These are phyloP conservation scores for Sphaerobolus stellatus DNA, from an alignment of 1,284 basidiomycete species.

Conservation along the genomic window DNA sequence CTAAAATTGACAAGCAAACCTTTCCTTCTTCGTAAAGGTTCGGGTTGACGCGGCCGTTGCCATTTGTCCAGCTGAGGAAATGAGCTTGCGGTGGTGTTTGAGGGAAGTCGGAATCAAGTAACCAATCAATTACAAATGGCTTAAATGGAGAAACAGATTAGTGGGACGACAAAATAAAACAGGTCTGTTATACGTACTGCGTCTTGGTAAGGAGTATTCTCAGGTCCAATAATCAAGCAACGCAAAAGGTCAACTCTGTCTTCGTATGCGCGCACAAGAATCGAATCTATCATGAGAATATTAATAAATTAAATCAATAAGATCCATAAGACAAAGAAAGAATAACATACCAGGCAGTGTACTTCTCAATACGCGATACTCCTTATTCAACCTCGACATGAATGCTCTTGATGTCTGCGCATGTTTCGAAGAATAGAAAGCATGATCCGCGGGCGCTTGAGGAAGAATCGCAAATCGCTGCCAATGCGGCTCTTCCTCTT, in stretches of 20 bases:
- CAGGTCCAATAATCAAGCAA: conserved; percentile 87
- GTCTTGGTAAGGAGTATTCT: conserved; percentile 91
- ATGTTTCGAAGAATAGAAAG: conserved; percentile 63
- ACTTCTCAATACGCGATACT: conserved; percentile 77
- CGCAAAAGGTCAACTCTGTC: conserved; percentile 85
- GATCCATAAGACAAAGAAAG: conserved; percentile 1
- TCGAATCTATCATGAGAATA: conserved; percentile 33
- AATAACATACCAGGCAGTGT: conserved; percentile 73
- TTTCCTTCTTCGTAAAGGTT: conserved; percentile 96
- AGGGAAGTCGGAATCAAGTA: conserved; percentile 86
- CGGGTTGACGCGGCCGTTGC: conserved; percentile 83
- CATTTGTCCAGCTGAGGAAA: conserved; percentile 93
- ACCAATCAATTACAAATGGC: conserved; percentile 94
- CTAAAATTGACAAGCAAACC: conserved; percentile 88
- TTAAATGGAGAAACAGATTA: background rate
- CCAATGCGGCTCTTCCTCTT: conserved; percentile 49
- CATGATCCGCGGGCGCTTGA: conserved; percentile 76
- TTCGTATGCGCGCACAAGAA: conserved; percentile 51
- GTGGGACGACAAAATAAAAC: background rate
- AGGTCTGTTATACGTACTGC: conserved; percentile 36
- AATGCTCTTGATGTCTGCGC: conserved; percentile 71
- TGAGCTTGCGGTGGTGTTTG: conserved; percentile 84
- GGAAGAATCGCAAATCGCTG: conserved; percentile 76
- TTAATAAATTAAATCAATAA: conserved; percentile 7
- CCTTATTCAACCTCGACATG: conserved; percentile 72